Percentiles rank a stretch among this genome's conserved stretches.
phyloP scores from a whole-genome alignment of 192 early-diverging fungal species.

The Lunasporangiospora selenospora region DNA sequence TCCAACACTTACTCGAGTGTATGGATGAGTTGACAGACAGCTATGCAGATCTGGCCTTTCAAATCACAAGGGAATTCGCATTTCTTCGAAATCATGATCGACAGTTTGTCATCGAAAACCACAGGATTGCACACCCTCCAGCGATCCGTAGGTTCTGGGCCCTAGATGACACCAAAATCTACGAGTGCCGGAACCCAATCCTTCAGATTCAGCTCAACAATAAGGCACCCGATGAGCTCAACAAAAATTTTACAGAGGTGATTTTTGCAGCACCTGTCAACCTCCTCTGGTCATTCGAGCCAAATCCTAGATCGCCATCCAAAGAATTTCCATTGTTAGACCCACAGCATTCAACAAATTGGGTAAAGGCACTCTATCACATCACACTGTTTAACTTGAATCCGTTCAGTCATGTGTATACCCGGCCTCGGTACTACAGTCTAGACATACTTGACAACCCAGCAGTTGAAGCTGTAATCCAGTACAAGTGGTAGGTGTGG shows the following conservation, averaged over 20 bases:
- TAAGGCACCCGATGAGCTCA: neutral
- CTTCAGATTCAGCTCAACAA: slow-evolving; percentile 4
- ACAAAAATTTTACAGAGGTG: slow-evolving; percentile 7
- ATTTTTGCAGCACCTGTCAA: too few species aligned
- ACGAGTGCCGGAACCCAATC: slow-evolving; percentile 10
- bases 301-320: too few species aligned
- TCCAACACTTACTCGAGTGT: too few species aligned
- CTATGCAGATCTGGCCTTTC: too few species aligned
- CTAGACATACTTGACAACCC: slow-evolving; percentile 32
- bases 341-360: too few species aligned
- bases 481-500: slow-evolving; percentile 21
- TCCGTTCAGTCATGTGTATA: neutral
- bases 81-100: too few species aligned
- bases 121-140: neutral
- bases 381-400: slow-evolving; percentile 11
- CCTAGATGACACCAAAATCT: neutral
- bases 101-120: slow-evolving; percentile 18
- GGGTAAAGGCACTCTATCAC: neutral
- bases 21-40: too few species aligned
- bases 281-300: too few species aligned
- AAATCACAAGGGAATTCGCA: too few species aligned
- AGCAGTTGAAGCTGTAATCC: slow-evolving; percentile 17
- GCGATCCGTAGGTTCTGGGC: slow-evolving; percentile 16
- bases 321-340: too few species aligned
- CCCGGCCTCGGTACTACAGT: slow-evolving; percentile 9